These are phyloP conservation scores for Cylindrodendrum hubeiense DNA, from an alignment of 2,329 filamentous ascomycete species.

Conservation along the genomic window DNA sequence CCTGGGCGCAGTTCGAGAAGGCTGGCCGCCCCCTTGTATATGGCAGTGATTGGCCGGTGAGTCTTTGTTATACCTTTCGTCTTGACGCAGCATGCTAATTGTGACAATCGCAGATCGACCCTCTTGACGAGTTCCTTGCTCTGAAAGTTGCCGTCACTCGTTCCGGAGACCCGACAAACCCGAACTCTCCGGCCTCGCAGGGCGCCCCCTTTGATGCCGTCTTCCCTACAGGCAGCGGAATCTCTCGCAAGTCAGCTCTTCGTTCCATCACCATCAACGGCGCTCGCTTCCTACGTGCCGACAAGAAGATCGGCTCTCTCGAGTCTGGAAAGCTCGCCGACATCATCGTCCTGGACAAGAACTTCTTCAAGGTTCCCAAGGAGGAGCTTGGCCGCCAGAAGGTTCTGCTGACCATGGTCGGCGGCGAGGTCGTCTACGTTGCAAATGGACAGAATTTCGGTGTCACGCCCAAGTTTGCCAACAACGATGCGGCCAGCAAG, in stretches of 20 bases:
- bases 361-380: conserved; percentile 42
- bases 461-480: conserved; percentile 41
- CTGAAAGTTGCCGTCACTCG: conserved; percentile 44
- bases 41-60: conserved; percentile 46
- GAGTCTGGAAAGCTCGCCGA: conserved; percentile 45
- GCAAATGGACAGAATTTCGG: conserved; percentile 40
- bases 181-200: conserved; percentile 40
- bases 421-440: conserved; percentile 43
- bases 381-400: conserved; percentile 41
- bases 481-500: conserved; percentile 29
- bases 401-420: conserved; percentile 43
- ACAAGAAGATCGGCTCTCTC: conserved; percentile 41
- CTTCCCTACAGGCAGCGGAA: conserved; percentile 33
- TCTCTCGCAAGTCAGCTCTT: conserved; percentile 38
- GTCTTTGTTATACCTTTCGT: conserved; percentile 11
- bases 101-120: conserved; percentile 38
- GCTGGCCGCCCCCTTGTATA: conserved; percentile 36
- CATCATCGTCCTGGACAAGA: conserved; percentile 39
- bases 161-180: conserved; percentile 41
- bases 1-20: conserved; percentile 35
- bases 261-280: conserved; percentile 41
- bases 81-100: neutral
- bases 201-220: conserved; percentile 35
- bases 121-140: conserved; percentile 44
- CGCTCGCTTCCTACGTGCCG: conserved; percentile 41